Percentiles rank a stretch among this genome's conserved stretches.
These are phyloP conservation scores for Isoetes taiwanensis DNA, from an alignment of 75 land plant genomes.

Conservation along the genomic window DNA sequence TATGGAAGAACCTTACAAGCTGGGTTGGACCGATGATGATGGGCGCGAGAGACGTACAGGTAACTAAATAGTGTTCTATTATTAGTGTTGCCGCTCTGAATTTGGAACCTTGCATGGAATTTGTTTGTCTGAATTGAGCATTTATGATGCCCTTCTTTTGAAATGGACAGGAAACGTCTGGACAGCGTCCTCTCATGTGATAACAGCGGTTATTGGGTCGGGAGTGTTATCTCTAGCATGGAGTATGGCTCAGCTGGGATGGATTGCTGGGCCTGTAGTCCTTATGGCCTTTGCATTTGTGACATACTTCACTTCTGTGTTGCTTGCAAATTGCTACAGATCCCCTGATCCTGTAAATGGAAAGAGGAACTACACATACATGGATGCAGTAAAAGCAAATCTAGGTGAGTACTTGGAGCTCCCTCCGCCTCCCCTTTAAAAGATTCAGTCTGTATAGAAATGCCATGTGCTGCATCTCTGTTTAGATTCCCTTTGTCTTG, in stretches of 20 bases:
- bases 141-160: too few relatives aligned
- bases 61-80: too few relatives aligned
- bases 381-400: slow-evolving; percentile 42
- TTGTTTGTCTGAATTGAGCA: too few relatives aligned
- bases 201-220: slow-evolving; percentile 86
- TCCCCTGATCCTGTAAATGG: slow-evolving; percentile 52
- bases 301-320: slow-evolving; percentile 44
- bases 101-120: too few relatives aligned
- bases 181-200: slow-evolving; percentile 72
- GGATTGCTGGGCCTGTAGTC: slow-evolving; percentile 47
- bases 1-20: too few relatives aligned
- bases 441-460: too few relatives aligned
- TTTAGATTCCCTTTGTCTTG: too few relatives aligned
- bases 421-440: too few relatives aligned
- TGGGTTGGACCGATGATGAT: too few relatives aligned
- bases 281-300: slow-evolving; percentile 47
- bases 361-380: slow-evolving; percentile 59
- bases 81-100: too few relatives aligned
- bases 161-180: slow-evolving; percentile 54
- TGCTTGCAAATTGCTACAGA: slow-evolving; percentile 63
- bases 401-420: slow-evolving; percentile 44
- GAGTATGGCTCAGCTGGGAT: slow-evolving; percentile 74
- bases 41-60: too few relatives aligned
- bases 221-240: slow-evolving; percentile 80
- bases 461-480: too few relatives aligned